These are phyloP conservation scores for Haematococcus sp. DNA, from an alignment of 139 green algal genomes.

Conservation along the genomic window DNA sequence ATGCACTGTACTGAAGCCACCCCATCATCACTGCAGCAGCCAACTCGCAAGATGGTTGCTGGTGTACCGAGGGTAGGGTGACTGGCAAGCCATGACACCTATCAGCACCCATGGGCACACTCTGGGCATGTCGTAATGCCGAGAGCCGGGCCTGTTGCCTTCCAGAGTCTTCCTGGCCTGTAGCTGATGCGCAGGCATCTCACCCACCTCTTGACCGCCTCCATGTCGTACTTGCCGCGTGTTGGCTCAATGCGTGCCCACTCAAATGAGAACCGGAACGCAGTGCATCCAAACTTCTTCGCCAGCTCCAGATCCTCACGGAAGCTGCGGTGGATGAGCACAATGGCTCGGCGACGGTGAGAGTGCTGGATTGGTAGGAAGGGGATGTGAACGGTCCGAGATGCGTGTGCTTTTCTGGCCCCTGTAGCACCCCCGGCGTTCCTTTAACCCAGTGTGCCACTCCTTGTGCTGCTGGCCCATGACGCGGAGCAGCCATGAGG, in stretches of 20 bases:
- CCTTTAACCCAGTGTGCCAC: too few species aligned
- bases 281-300: slow-evolving; percentile 55
- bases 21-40: too few species aligned
- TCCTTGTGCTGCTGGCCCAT: too few species aligned
- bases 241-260: slow-evolving; percentile 74
- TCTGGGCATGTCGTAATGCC: too few species aligned
- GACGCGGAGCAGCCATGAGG: too few species aligned
- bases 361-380: neutral
- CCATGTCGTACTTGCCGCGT: slow-evolving; percentile 53
- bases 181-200: neutral
- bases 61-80: too few species aligned
- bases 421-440: neutral
- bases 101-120: too few species aligned
- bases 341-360: too few species aligned
- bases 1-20: neutral
- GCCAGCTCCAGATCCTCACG: slow-evolving; percentile 60
- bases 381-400: neutral
- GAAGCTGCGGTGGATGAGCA: slow-evolving; percentile 24
- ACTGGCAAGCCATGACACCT: too few species aligned
- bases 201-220: slow-evolving; percentile 53
- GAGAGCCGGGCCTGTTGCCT: too few species aligned
- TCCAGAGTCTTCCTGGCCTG: too few species aligned
- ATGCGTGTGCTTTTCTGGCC: neutral
- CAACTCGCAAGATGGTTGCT: too few species aligned
- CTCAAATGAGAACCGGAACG: slow-evolving; percentile 80